Base-by-base conservation (phyloP, 257 asterid species). In the Scutellaria minor region DNA sequence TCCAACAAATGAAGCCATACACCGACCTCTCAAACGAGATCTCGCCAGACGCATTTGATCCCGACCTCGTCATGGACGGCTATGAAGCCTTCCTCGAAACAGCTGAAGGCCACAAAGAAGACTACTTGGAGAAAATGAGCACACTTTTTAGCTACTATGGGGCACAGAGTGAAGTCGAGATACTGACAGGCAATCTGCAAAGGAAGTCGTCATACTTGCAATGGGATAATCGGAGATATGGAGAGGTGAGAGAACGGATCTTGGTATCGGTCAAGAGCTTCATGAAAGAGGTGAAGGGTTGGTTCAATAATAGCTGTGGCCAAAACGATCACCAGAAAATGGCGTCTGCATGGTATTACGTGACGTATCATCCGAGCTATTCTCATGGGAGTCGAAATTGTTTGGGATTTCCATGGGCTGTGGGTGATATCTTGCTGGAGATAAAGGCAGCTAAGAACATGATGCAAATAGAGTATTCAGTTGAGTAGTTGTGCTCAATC, bases 321-420 rank as follows among this genome's bases (percentile, higher is more conserved):
- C 78, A 62, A 57, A 82, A 8, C 0, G 88, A 81, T 46, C 71
- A 50, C 14, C 77, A 68, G 82, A 83, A 85, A 52, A 37, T 91
- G 92, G 97, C 96, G 4, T 84, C 99, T 12, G 97, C 98, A 3
- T 94, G 98, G 98, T 94, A 94, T 78, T 70, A 81, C 51, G 95
- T 90, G 18, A 86, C 96, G 6, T 94, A 94, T 72, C 90, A 88
- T 61, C 87, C 84, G 10, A 75, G 46, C 41, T 83, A 88, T 60
- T 76, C 77, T 4, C 39, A 64, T 13, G 86, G 72, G 42, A 89
- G 93, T 64, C 70, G 56, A 13, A 83, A 85, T 66, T 91, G 95
- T 74, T 78, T 91, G 77, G 95, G 98, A 2, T 94, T 94, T 79
- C 99, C 97, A 1, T 94, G 99, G 99, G 77, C 83, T 42, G 89